Evolutionary conservation across 768 basidiomycete species (phyloP), one percentile per base, ranked within the genome.

Genomic region (Lentinula aciculospora): DNA sequence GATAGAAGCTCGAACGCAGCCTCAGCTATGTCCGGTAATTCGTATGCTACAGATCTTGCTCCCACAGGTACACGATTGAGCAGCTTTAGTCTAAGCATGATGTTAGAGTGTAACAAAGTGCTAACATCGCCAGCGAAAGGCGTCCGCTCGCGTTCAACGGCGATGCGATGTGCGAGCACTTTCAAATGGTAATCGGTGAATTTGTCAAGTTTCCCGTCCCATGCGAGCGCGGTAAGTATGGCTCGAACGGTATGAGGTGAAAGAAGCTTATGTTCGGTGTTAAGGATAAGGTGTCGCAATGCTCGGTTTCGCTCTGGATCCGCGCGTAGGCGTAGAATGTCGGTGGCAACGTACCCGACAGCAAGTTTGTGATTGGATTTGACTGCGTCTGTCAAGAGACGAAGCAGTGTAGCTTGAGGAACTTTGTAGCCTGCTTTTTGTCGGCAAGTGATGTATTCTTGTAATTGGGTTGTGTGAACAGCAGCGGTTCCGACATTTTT

Each of bases 1-100:
- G 76, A 69, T n/a, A 79, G 60, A 42, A 81, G 65, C 31, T 61
- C 60, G 61, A 81, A 85, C 7, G 81, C 65, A 10, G 70, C 62
- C 49, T 69, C 71, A 25, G 78, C 69, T 25, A 73, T 56, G 12
- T 59, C 50, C 2, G 79, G 72, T 3, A 80, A 78, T 44, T 58
- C 62, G 61, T 76, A 75, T n/a, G 66, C 67, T 40, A 74, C 65
- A n/a, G 67, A 57, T 4, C 25, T 29, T 32, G 46, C 56, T 15
- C 56, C 56, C 7, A 15, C 29, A n/a, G 56, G 56, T 21, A 48
- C 56, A 19, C 40, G 54, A 29, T 31, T 8, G 12, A 56, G 40
- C 4, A 7, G 19, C 44, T 45, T 25, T 4, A 56, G 9, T 31
- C 54, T 32, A n/a, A 10, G 9, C 54, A 56, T 31, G 29, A 56